Base-by-base conservation (phyloP, 1,139 yeast genomes). In the Suhomyces terraborum region DNA sequence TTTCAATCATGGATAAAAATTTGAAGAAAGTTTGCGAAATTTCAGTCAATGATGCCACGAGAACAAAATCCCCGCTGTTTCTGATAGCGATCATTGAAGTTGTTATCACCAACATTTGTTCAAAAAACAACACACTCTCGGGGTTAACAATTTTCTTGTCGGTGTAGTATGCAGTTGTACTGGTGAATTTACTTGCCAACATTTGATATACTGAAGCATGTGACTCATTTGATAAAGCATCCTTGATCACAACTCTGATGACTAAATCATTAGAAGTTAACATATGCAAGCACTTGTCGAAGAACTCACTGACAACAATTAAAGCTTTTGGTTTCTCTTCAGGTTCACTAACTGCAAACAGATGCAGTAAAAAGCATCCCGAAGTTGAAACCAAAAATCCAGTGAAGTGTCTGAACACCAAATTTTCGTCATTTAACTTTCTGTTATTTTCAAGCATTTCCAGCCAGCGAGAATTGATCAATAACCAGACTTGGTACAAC, bases 371-470 rank as follows among this genome's bases (percentile, higher is more conserved):
- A 43, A 81, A 74, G 31, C 80, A 67, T 17, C 87, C 87, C 8
- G 83, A 69, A 0, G 79, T 67, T 3, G 83, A 73, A 0, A 83
- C 83, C 35, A 82, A 58, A 45, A 80, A 77, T 1, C 87, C 86
- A 1, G 85, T 79, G 50, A 69, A 78, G 53, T 80, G 83, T 47
- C 84, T 69, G 53, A 79, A 79, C 18, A 80, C 73, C 16, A 67
- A 45, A 36, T 62, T 69, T 14, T 67, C 71, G 13, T 69, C 73
- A 37, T 56, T 56, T 4, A 58, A 34, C 21, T 49, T 48, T 6
- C 51, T 43, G 32, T 56, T 58, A 13, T 49, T 57, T 10, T 61
- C 64, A 14, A 72, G 52, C 46, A 65, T 52, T 29, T 53, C 58
- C 35, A 61, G 52, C 87, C 88, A 82, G 30, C 80, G 67, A 28